These are phyloP conservation scores for Ceratorhiza oryzae-sativae DNA, from an alignment of 1,284 basidiomycete genomes.

Conservation along the genomic window DNA sequence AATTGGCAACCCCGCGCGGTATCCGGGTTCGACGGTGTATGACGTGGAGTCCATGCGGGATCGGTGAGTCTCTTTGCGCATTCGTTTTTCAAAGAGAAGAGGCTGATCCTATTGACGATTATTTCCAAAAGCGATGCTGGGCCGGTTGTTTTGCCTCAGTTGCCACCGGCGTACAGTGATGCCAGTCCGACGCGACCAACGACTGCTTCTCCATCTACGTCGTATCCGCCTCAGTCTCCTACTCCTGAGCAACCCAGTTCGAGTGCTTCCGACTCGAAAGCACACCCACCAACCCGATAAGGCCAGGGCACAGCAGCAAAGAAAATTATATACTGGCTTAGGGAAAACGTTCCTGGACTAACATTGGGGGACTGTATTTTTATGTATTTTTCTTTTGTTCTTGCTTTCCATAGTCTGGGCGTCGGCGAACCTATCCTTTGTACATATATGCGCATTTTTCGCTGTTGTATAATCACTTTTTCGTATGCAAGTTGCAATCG, in stretches of 20 bases:
- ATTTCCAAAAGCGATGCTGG: background rate
- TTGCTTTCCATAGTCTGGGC: too few species aligned
- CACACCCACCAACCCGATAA: too few species aligned
- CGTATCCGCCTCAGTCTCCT: background rate
- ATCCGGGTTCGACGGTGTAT: conserved; percentile 12
- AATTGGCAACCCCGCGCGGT: background rate
- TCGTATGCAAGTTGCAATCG: too few species aligned
- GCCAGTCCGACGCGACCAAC: background rate
- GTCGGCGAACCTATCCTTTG: too few species aligned
- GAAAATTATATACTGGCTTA: too few species aligned
- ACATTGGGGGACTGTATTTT: too few species aligned
- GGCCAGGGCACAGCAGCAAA: background rate
- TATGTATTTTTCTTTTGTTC: too few species aligned
- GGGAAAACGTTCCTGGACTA: too few species aligned
- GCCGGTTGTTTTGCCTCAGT: background rate
- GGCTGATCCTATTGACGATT: background rate
- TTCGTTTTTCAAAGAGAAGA: background rate
- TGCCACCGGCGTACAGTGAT: conserved; percentile 17
- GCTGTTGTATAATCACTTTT: too few species aligned
- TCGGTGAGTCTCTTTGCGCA: background rate
- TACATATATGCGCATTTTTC: too few species aligned
- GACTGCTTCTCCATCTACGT: background rate
- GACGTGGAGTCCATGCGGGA: conserved; percentile 41
- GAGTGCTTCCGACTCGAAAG: background rate
- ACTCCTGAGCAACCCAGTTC: background rate